phyloP scores from a whole-genome alignment of 441 rosid genomes.

The Populus trichocarpa region DNA sequence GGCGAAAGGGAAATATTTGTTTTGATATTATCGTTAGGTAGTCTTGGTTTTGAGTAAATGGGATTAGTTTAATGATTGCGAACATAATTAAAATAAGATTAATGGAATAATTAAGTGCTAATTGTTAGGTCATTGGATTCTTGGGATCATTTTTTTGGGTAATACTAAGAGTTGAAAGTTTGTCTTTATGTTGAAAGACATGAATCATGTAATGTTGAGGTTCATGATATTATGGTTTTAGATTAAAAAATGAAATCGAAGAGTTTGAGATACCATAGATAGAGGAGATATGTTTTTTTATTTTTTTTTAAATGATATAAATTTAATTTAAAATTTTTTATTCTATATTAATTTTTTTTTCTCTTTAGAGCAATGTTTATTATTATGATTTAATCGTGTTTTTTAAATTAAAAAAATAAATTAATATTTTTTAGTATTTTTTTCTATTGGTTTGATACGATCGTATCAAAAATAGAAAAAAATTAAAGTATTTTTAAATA shows the following conservation, averaged over 20 bases:
- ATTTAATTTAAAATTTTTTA: too few species aligned
- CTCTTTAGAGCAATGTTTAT: too few species aligned
- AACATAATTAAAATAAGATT: slow-evolving; percentile 7
- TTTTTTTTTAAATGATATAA: too few species aligned
- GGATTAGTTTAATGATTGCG: not conserved
- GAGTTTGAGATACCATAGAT: not conserved
- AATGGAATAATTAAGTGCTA: not conserved
- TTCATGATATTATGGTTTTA: not conserved
- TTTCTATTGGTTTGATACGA: too few species aligned
- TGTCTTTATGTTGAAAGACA: slow-evolving; percentile 19
- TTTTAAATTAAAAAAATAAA: too few species aligned
- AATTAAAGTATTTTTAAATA: too few species aligned
- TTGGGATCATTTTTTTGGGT: slow-evolving; percentile 20
- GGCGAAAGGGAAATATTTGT: not conserved
- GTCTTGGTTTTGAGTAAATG: slow-evolving; percentile 34
- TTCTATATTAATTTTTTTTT: too few species aligned
- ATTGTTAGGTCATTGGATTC: slow-evolving; percentile 14
- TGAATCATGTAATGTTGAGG: not conserved
- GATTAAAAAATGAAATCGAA: not conserved
- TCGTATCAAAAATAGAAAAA: too few species aligned
- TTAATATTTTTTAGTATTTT: too few species aligned
- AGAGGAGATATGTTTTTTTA: not conserved
- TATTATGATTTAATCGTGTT: too few species aligned
- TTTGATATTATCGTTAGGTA: slow-evolving; percentile 17
- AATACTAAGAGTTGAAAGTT: slow-evolving; percentile 9